Evolutionary conservation across 192 early-diverging fungal species (phyloP).

Genomic region (Coemansia sp.): DNA sequence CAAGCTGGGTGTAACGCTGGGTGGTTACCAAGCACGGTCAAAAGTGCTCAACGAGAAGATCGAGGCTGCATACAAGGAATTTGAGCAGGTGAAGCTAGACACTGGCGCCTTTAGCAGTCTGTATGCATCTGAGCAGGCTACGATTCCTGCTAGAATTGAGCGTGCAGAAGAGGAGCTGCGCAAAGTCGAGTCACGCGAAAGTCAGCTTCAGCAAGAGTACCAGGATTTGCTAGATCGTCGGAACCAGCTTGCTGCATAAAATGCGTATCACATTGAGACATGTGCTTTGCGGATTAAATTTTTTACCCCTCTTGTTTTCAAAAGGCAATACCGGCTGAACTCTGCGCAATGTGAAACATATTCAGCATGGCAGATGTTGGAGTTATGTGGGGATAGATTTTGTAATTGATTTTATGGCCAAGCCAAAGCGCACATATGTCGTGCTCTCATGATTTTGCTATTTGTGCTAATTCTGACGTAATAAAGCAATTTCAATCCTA

Average conservation of each 20-base stretch:
- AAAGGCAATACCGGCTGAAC: too few species aligned
- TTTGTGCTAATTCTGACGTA: not conserved
- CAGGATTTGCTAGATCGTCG: slow-evolving; percentile 55
- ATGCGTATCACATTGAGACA: not conserved
- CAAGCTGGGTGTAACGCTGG: slow-evolving; percentile 71
- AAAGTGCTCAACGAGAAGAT: slow-evolving; percentile 65
- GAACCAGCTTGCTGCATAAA: slow-evolving; percentile 6
- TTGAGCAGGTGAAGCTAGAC: slow-evolving; percentile 61
- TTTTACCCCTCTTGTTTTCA: too few species aligned
- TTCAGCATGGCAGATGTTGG: slow-evolving; percentile 1
- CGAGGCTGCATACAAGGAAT: slow-evolving; percentile 56
- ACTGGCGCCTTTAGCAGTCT: slow-evolving; percentile 61
- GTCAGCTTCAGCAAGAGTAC: slow-evolving; percentile 69
- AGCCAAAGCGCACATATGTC: not conserved
- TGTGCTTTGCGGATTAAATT: too few species aligned
- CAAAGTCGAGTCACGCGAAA: slow-evolving; percentile 51
- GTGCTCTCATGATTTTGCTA: not conserved
- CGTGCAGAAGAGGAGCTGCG: slow-evolving; percentile 49
- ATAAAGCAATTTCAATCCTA: not conserved
- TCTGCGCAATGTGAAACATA: slow-evolving; percentile 11
- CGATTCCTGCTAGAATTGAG: slow-evolving; percentile 60
- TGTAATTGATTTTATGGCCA: not conserved
- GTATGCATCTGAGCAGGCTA: slow-evolving; percentile 59
- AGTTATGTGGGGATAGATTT: not conserved
- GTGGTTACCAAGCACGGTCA: slow-evolving; percentile 79